Evolutionary conservation across 305 asterid species (phyloP).

Genomic region (Fraxinus latifolia): DNA sequence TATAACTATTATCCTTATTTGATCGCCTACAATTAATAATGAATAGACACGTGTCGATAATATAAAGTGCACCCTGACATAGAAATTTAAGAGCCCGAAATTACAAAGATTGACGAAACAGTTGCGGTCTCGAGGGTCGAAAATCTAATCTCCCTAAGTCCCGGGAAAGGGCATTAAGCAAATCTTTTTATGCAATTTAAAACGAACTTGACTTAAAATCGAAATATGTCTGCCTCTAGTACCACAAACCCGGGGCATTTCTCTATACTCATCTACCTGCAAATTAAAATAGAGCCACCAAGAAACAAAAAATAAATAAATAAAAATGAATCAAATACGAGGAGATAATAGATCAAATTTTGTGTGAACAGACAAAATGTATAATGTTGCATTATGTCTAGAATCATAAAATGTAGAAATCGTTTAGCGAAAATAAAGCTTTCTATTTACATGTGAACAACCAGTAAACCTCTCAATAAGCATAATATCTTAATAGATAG

Average conservation of each 20-base stretch:
- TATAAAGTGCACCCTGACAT: not conserved
- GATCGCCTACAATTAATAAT: not conserved
- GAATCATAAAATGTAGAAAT: not conserved
- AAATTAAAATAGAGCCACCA: not conserved
- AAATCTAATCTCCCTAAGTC: not conserved
- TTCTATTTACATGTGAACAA: not conserved
- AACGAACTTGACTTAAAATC: not conserved
- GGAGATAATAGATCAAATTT: not conserved
- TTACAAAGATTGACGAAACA: too few relatives aligned
- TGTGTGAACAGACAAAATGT: not conserved
- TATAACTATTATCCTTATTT: not conserved
- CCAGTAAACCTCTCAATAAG: slow-evolving; percentile 9
- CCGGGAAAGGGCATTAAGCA: not conserved
- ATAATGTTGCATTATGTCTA: not conserved
- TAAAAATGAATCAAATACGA: not conserved
- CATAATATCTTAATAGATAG: slow-evolving; percentile 23
- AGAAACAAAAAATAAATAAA: not conserved
- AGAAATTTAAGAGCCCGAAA: too few relatives aligned
- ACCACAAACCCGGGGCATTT: not conserved
- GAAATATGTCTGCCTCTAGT: not conserved
- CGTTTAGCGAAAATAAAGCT: not conserved
- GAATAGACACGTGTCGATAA: not conserved
- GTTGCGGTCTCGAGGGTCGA: too few relatives aligned
- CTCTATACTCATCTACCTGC: not conserved
- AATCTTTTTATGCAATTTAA: not conserved